These are phyloP conservation scores for Spinacia oleracea DNA, from an alignment of 179 eudicot species.

Conservation along the genomic window DNA sequence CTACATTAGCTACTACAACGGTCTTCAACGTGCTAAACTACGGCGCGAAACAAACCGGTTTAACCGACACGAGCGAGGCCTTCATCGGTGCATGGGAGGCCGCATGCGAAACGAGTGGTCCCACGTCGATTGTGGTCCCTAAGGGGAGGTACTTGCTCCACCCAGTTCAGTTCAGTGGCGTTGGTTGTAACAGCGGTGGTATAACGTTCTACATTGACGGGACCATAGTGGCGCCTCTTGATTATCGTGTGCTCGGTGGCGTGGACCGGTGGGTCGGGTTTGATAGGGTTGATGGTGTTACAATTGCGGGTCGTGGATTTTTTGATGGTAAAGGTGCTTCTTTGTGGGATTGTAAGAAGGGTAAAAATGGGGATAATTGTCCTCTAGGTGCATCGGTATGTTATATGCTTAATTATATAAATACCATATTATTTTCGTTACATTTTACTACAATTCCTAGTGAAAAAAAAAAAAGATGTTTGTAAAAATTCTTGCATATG, in stretches of 20 bases:
- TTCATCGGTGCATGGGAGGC: slow-evolving; percentile 38
- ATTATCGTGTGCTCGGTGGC: slow-evolving; percentile 19
- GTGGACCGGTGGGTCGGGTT: slow-evolving; percentile 30
- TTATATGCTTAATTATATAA: too few species aligned
- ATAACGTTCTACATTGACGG: slow-evolving; percentile 32
- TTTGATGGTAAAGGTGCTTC: slow-evolving; percentile 33
- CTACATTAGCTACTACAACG: neutral
- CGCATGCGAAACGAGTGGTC: slow-evolving; percentile 30
- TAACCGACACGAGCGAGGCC: slow-evolving; percentile 28
- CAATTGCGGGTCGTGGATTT: slow-evolving; percentile 24
- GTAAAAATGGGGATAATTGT: slow-evolving; percentile 20
- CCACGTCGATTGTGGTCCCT: slow-evolving; percentile 30
- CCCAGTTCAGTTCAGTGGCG: slow-evolving; percentile 27
- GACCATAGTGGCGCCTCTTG: slow-evolving; percentile 31
- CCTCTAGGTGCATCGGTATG: slow-evolving; percentile 43
- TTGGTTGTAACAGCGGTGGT: slow-evolving; percentile 7
- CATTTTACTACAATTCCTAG: too few species aligned
- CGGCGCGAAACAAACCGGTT: slow-evolving; percentile 34
- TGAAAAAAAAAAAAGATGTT: too few species aligned
- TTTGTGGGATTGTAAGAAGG: slow-evolving; percentile 38
- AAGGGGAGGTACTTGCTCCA: slow-evolving; percentile 40
- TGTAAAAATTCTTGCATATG: too few species aligned
- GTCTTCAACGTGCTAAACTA: slow-evolving; percentile 24
- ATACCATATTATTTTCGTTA: too few species aligned
- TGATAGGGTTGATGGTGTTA: slow-evolving; percentile 23